Evolutionary conservation across 2,329 filamentous ascomycete genomes (phyloP).

Genomic region (Helicocarpus griseus): DNA sequence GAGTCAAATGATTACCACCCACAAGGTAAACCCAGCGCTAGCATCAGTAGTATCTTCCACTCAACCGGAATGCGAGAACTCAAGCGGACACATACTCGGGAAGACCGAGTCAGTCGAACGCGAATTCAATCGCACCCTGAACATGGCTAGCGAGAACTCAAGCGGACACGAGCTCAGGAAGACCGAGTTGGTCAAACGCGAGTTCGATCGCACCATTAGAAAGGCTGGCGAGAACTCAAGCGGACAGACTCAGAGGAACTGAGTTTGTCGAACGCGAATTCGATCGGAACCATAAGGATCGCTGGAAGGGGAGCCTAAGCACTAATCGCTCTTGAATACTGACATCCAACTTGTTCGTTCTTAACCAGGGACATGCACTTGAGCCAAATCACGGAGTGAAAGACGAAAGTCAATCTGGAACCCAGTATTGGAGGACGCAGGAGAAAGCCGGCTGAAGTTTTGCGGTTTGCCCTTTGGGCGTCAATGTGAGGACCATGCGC

Average conservation of each 20-base stretch:
- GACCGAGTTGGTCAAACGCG: background rate
- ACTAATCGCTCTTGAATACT: background rate
- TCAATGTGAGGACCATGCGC: too few species aligned
- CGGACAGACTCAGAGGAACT: too few species aligned
- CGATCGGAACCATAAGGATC: too few species aligned
- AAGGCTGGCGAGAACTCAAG: too few species aligned
- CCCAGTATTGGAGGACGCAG: background rate
- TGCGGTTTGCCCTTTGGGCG: too few species aligned
- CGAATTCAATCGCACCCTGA: background rate
- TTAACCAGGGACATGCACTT: background rate
- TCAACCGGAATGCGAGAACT: background rate
- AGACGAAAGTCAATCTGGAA: conserved; percentile 2
- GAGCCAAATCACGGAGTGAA: background rate
- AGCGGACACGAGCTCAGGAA: too few species aligned
- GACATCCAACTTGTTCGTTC: background rate
- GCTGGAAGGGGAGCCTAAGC: too few species aligned
- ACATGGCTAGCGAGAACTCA: background rate
- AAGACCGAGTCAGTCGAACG: background rate
- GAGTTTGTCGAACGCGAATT: too few species aligned
- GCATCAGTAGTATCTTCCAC: background rate
- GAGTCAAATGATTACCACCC: too few species aligned
- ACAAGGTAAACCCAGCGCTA: background rate
- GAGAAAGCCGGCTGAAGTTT: background rate
- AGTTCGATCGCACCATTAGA: background rate
- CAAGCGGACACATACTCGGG: conserved; percentile 1